Base-by-base conservation (phyloP, 169 alveolate genomes). In the Cyclospora cayetanensis region DNA sequence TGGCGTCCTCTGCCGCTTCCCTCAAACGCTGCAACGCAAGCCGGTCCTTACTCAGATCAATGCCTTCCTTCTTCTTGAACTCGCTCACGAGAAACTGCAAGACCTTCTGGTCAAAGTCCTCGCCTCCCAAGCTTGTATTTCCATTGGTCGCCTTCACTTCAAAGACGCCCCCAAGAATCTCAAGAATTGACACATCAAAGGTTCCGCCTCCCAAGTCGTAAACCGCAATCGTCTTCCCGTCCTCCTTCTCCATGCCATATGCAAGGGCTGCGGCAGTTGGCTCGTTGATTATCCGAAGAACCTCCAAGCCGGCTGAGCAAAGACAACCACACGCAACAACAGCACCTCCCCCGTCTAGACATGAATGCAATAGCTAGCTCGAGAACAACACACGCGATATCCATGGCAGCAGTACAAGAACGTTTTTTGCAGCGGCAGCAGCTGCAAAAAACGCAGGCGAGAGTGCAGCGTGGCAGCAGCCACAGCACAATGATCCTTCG, bases 241-340 rank as follows among this genome's bases (percentile, higher is more conserved):
- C 60, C 95, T 96, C 98, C 96, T 98, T 98, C 88, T 99, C 99
- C 91, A 98, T 95, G 41, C 99, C 99, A 94, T 97, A 99, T 20
- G 99, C 99, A 91, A 99, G 95, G 1, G 99, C 99, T 52, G 99
- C 99, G 31, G 99, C 99, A 1, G 99, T 98, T 35, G 99, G 99
- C 95, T 99, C 99, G 96, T 99, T 99, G 92, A 99, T 98, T 93
- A 99, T 99, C 89, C 99, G 97, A 90, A 97, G 96, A 39, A 99
- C 99, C 72, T 98, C 97, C 83, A 99, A 96, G 1, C 99, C 99
- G n/a, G 99, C 99, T 84, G 83, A 4, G 63, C 92, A 20, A 94
- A 34, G 34, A 41, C 25, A 0, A 11, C 15, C 15, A 18, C 34
- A 20, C 34, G 34, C n/a, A 27, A 4, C 7, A 29, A 42, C 22